A percentile compares a stretch with the other conserved stretches of the same genome.
These are phyloP conservation scores for Rhizophagus clarus DNA, from an alignment of 192 early-diverging fungal genomes.

Conservation along the genomic window DNA sequence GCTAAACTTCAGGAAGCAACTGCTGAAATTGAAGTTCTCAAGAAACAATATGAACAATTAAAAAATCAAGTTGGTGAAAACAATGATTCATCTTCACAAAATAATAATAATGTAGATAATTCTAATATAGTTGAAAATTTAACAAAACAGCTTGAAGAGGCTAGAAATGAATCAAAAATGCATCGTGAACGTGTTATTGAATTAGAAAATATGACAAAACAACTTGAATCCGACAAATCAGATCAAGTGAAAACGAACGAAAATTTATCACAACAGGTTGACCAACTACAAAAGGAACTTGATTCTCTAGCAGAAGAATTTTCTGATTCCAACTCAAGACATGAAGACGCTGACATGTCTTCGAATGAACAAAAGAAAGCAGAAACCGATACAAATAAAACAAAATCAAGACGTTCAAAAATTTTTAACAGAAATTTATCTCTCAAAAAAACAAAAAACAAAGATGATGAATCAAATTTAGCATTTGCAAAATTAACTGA, in stretches of 20 bases:
- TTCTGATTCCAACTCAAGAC: constrained; percentile 33
- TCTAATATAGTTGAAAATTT: constrained; percentile 16
- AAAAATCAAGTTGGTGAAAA: background rate
- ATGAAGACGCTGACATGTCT: constrained; percentile 37
- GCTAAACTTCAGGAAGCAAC: constrained; percentile 3
- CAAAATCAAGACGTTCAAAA: background rate
- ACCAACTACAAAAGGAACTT: constrained; percentile 39
- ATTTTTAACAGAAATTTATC: background rate
- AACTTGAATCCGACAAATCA: constrained; percentile 19
- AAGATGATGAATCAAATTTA: background rate
- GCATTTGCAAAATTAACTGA: constrained; percentile 8
- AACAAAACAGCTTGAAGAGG: background rate
- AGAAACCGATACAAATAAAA: constrained; percentile 17
- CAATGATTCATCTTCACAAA: background rate
- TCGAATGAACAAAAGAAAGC: constrained; percentile 37
- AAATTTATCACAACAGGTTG: constrained; percentile 13
- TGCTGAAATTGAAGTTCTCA: background rate
- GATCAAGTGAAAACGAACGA: background rate
- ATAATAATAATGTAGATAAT: background rate
- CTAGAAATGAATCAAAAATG: background rate
- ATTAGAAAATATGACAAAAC: constrained; percentile 15
- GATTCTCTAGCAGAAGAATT: constrained; percentile 43
- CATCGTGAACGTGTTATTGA: constrained; percentile 5
- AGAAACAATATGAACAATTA: constrained; percentile 5
- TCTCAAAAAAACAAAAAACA: background rate